Percentiles rank a stretch among this genome's conserved stretches.
Conservation (phyloP, 1,139 yeast genomes). For the Hemisphaericaspora xylofermentans region DNA sequence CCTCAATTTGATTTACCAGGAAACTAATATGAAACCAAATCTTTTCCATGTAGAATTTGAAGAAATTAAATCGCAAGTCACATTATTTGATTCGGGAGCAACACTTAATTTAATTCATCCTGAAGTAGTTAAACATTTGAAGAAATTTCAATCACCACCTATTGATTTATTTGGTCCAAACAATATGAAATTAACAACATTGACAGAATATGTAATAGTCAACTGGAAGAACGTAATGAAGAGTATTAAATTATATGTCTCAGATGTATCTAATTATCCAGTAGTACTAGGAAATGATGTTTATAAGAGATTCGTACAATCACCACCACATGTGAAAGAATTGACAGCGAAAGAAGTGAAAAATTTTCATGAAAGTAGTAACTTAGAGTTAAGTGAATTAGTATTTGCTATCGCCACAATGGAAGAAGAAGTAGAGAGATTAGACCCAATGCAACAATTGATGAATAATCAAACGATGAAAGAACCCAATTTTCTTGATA, state of each 20-base stretch:
- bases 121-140: background rate
- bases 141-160: background rate
- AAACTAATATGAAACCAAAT: background rate
- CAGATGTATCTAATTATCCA: background rate
- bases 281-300: background rate
- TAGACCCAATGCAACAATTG: background rate
- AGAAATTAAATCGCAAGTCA: background rate
- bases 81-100: background rate
- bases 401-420: background rate
- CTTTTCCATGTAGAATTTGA: background rate
- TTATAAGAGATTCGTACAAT: background rate
- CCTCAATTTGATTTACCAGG: background rate
- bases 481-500: too few relatives aligned
- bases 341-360: background rate
- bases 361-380: too few relatives aligned
- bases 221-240: background rate
- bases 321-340: background rate
- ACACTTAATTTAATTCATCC: background rate
- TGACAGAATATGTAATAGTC: background rate
- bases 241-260: background rate
- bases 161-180: background rate
- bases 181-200: background rate
- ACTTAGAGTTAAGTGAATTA: background rate
- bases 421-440: background rate
- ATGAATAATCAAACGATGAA: too few relatives aligned